Evolutionary conservation across 345 rosid species (phyloP).

Genomic region (Erysimum cheiranthoides): DNA sequence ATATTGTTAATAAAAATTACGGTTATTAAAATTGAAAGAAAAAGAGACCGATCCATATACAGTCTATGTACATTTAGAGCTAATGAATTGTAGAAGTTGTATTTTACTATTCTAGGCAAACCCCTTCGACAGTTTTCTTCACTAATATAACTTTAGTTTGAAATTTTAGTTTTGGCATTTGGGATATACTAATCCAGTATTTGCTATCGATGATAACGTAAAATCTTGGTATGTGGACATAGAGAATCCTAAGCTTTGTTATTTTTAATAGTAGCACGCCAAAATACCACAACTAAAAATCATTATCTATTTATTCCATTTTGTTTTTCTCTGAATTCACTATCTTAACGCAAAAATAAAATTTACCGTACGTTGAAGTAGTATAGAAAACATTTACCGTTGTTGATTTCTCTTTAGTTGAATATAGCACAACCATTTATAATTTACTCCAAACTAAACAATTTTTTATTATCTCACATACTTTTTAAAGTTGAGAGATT

Average conservation of each 20-base stretch:
- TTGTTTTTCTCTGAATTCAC: neutral
- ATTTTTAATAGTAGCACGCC: neutral
- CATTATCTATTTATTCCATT: neutral
- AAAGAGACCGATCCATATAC: neutral
- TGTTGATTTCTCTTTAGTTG: neutral
- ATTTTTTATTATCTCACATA: too few species aligned
- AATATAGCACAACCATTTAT: neutral
- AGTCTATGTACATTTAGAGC: neutral
- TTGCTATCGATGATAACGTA: neutral
- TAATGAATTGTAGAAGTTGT: neutral
- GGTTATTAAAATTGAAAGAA: too few species aligned
- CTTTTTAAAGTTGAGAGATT: neutral
- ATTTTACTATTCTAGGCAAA: neutral
- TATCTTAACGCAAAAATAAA: neutral
- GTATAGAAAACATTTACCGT: neutral
- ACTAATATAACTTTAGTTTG: neutral
- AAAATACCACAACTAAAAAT: neutral
- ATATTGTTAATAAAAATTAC: neutral
- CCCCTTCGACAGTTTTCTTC: neutral
- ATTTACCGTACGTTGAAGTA: neutral
- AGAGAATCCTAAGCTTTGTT: conserved; percentile 22
- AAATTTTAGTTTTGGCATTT: neutral
- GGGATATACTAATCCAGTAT: neutral
- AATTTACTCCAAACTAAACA: neutral
- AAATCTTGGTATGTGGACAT: neutral